Conservation (phyloP, 495 filamentous ascomycete species). For the Astrocystis sublimbata region DNA sequence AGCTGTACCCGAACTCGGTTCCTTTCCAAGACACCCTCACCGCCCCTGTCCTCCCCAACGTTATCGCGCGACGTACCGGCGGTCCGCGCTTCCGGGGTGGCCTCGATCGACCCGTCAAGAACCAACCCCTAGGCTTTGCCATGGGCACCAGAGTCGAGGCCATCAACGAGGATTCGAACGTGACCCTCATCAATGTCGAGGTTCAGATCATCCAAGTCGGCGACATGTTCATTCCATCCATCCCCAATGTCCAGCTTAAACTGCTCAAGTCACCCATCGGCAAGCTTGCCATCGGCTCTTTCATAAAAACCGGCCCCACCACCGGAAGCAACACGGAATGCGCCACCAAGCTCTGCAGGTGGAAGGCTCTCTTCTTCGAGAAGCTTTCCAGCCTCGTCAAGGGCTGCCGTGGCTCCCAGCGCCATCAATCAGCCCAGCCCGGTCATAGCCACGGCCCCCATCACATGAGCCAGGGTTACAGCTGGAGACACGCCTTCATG, state of each 20-base stretch:
- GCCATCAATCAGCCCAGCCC: background rate
- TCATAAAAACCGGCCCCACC: constrained; percentile 28
- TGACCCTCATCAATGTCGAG: constrained; percentile 47
- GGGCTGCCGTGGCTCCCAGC: constrained; percentile 26
- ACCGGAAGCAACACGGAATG: constrained; percentile 42
- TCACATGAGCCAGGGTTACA: constrained; percentile 31
- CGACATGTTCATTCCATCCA: constrained; percentile 41
- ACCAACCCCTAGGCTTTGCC: constrained; percentile 42
- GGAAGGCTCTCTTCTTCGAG: constrained; percentile 42
- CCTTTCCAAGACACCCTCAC: constrained; percentile 28
- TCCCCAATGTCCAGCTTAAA: constrained; percentile 48
- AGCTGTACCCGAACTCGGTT: constrained; percentile 44
- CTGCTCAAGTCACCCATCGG: constrained; percentile 46
- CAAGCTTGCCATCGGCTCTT: constrained; percentile 43
- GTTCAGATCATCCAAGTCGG: constrained; percentile 55
- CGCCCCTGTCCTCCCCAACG: constrained; percentile 28
- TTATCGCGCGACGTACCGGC: constrained; percentile 20
- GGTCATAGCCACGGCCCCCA: constrained; percentile 15
- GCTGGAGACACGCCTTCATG: constrained; percentile 46
- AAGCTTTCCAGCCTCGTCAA: constrained; percentile 37
- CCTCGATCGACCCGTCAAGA: constrained; percentile 12
- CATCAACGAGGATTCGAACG: constrained; percentile 32
- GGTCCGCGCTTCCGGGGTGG: constrained; percentile 19
- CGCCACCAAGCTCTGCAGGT: constrained; percentile 47
- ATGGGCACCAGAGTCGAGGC: constrained; percentile 29